phyloP scores from a whole-genome alignment of 371 early-diverging fungal genomes.

The Mycotypha africana region DNA sequence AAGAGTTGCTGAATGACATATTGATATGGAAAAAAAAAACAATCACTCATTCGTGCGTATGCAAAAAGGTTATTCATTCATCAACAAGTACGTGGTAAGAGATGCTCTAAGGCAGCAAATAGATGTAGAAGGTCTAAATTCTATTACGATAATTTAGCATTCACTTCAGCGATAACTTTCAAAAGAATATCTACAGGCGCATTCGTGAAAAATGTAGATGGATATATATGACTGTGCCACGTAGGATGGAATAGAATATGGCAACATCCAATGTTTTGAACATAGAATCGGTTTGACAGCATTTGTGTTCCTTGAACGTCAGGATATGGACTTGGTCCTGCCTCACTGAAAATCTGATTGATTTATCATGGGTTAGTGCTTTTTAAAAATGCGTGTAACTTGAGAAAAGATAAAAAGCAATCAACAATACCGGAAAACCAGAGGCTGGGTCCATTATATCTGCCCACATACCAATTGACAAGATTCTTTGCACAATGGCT shows the following conservation, averaged over 20 bases:
- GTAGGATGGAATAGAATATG: slow-evolving; percentile 76
- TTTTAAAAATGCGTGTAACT: no score
- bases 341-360: slow-evolving; percentile 42
- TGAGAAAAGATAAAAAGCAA: no score
- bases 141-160: neutral
- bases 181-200: slow-evolving; percentile 65
- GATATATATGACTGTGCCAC: slow-evolving; percentile 87
- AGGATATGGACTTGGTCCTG: slow-evolving; percentile 77
- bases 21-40: no score
- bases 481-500: slow-evolving; percentile 46
- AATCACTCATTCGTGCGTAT: no score
- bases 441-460: slow-evolving; percentile 93
- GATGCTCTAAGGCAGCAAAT: no score
- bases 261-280: slow-evolving; percentile 79
- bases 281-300: slow-evolving; percentile 56
- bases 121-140: no score
- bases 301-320: slow-evolving; percentile 78
- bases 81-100: no score
- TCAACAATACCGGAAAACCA: slow-evolving; percentile 68
- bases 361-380: neutral
- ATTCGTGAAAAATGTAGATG: slow-evolving; percentile 80
- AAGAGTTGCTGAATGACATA: no score
- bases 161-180: slow-evolving; percentile 27
- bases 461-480: slow-evolving; percentile 70
- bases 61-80: no score